phyloP scores from a whole-genome alignment of 768 basidiomycete genomes.

The Pluteus cervinus region DNA sequence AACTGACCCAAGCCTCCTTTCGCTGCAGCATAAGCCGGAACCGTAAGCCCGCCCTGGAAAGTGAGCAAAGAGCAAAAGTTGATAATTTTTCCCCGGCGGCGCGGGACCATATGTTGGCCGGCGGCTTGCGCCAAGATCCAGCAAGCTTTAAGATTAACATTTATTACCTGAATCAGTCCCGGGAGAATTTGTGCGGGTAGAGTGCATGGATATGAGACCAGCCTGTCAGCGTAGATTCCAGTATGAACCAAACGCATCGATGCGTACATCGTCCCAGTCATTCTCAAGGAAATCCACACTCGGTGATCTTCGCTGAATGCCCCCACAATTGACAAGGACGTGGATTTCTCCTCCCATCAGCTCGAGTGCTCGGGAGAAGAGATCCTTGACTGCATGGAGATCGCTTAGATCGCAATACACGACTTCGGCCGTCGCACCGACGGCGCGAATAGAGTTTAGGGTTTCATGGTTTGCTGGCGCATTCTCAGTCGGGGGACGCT shows the following conservation, averaged over 20 bases:
- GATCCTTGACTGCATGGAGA: slow-evolving; percentile 30
- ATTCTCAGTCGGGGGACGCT: slow-evolving; percentile 22
- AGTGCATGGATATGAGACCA: slow-evolving; percentile 1
- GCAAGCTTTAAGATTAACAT: slow-evolving; percentile 83
- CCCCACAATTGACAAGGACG: slow-evolving; percentile 68
- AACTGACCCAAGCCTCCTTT: slow-evolving; percentile 86
- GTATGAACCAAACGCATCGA: slow-evolving; percentile 4
- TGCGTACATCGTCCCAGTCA: slow-evolving; percentile 62
- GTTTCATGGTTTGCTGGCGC: slow-evolving; percentile 21
- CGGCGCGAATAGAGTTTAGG: slow-evolving; percentile 24
- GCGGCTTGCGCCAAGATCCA: slow-evolving; percentile 82
- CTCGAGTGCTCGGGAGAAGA: slow-evolving; percentile 36
- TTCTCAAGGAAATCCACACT: slow-evolving; percentile 57
- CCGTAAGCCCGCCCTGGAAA: slow-evolving; percentile 61
- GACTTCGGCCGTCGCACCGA: slow-evolving; percentile 23
- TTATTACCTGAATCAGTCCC: no score
- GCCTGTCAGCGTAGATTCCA: slow-evolving; percentile 6
- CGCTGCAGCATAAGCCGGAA: slow-evolving; percentile 89
- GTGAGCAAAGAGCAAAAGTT: slow-evolving; percentile 62
- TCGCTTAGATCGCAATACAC: slow-evolving; percentile 37
- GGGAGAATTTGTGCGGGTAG: slow-evolving; percentile 5
- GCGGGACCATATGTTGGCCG: slow-evolving; percentile 85
- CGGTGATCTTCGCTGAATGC: slow-evolving; percentile 52
- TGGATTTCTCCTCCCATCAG: slow-evolving; percentile 38
- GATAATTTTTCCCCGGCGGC: slow-evolving; percentile 62